Base-by-base conservation (phyloP, 805 yeast species). In the Saturnispora gosingensis region DNA sequence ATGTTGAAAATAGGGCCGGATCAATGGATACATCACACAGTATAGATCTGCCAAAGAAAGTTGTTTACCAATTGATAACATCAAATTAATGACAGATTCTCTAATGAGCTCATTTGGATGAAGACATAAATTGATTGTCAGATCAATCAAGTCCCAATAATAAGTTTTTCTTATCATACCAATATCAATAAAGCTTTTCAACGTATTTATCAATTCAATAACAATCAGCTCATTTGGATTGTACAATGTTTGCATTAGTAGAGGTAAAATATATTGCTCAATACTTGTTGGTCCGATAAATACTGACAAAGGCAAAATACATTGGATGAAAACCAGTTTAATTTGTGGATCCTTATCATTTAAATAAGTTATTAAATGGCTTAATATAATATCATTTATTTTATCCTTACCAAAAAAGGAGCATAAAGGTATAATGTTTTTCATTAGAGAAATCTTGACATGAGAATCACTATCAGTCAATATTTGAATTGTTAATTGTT, bases 21-120 rank as follows among this genome's bases (percentile, higher is more conserved):
- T 75, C 35, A 87, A 72, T 0, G 97, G 98, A 54, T 87, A 84
- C 5, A 90, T 68, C 63, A 88, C 75, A 60, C 98, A 91, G 58
- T 84, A 88, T 10, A 80, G 69, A 58, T 93, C 97, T 0, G 97
- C 93, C 22, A 80, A 73, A 11, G 84, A 73, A 25, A 89, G 65
- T 58, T 80, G 80, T 2, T 73, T 71, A 1, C 86, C 79, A 1
- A 87, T 75, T 0, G 84, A 74, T 2, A 85, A 70, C 1, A 89
- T 71, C 47, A 89, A 71, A 2, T 73, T 68, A 43, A 88, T 60
- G 0, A 85, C 78, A 2, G 84, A 76, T 56, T 86, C 88, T 38
- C 96, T 68, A 10, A 91, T 83, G 82, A 95, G 83, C 49, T 80
- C 84, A 64, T 88, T 90, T 0, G 98, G 98, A 62, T 90, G 97